These are phyloP conservation scores for Ganoderma lingzhi DNA, from an alignment of 1,284 basidiomycete genomes.

Conservation along the genomic window DNA sequence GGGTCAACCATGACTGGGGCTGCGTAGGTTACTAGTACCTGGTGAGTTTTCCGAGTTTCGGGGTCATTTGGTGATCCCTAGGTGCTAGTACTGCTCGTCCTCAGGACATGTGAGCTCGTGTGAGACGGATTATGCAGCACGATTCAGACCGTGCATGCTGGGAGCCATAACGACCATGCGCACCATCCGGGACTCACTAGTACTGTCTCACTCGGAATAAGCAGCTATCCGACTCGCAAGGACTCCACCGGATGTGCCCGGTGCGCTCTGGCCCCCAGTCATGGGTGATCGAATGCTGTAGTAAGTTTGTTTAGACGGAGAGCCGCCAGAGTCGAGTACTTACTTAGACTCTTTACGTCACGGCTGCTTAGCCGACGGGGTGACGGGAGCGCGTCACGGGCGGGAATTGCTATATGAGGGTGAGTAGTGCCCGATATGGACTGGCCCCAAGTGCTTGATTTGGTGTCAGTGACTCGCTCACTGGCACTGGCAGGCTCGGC, in stretches of 20 bases:
- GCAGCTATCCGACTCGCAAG: neutral
- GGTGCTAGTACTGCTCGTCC: neutral
- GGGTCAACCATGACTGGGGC: neutral
- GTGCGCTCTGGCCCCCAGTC: neutral
- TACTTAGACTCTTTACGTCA: neutral
- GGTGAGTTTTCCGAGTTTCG: neutral
- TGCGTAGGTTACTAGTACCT: neutral
- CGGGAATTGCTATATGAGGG: slow-evolving; percentile 9
- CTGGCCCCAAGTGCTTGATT: neutral
- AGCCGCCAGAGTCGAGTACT: neutral
- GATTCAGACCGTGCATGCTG: neutral
- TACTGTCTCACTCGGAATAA: neutral
- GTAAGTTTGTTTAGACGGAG: neutral
- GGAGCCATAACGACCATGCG: neutral
- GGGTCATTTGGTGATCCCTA: neutral
- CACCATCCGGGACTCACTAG: neutral
- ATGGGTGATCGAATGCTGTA: neutral
- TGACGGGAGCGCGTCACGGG: neutral
- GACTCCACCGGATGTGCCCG: neutral
- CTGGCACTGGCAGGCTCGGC: neutral
- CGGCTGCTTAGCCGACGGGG: neutral
- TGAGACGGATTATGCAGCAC: neutral
- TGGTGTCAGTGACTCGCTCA: neutral
- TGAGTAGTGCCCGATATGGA: neutral
- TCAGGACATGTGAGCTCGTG: neutral